These are phyloP conservation scores for Suillus subaureus DNA, from an alignment of 768 basidiomycete genomes.

Conservation along the genomic window DNA sequence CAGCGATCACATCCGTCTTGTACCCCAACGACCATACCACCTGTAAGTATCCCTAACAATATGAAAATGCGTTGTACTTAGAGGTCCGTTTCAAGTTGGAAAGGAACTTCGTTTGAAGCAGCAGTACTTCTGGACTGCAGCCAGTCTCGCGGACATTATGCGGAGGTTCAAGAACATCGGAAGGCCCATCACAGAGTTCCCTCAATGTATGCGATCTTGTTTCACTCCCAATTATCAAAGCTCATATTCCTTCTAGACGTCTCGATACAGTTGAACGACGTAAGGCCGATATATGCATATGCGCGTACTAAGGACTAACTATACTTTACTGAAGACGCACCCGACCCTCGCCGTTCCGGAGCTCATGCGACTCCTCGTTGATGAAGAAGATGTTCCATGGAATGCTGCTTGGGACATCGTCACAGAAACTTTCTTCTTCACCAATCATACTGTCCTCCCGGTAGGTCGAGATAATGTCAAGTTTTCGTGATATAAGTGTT, in stretches of 20 bases:
- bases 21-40: conserved; percentile 94
- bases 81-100: conserved; percentile 52
- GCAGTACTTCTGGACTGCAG: conserved; percentile 95
- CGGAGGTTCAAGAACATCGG: conserved; percentile 91
- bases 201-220: conserved; percentile 63
- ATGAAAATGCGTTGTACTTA: neutral
- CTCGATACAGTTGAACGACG: conserved; percentile 95
- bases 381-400: conserved; percentile 91
- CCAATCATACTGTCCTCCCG: conserved; percentile 92
- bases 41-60: conserved; percentile 38
- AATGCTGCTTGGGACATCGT: conserved; percentile 86
- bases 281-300: conserved; percentile 34
- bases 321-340: conserved; percentile 65
- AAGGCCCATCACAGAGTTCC: conserved; percentile 77
- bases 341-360: conserved; percentile 95
- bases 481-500: neutral
- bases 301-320: neutral
- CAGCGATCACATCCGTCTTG: conserved; percentile 90
- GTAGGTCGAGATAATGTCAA: conserved; percentile 42
- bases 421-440: conserved; percentile 92
- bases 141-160: conserved; percentile 85
- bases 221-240: conserved; percentile 5
- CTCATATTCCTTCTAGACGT: conserved; percentile 50
- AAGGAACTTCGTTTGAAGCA: conserved; percentile 92
- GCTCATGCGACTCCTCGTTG: conserved; percentile 87